Evolutionary conservation across 2,329 filamentous ascomycete genomes (phyloP).

Genomic region (Talaromyces rugulosus): DNA sequence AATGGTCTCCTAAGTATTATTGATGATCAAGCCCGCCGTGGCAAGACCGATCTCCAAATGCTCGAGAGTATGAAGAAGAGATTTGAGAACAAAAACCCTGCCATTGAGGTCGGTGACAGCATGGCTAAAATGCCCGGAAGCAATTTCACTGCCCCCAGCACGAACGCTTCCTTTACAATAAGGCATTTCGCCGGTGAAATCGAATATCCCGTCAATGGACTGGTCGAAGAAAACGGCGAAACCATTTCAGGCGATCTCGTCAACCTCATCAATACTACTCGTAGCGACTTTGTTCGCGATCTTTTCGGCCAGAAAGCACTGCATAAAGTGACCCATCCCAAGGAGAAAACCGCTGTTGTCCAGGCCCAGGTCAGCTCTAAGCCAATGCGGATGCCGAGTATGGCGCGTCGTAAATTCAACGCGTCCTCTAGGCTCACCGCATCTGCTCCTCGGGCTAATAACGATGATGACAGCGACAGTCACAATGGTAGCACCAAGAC

Average conservation of each 20-base stretch:
- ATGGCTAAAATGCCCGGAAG: conserved; percentile 77
- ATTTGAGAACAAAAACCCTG: conserved; percentile 90
- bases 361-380: conserved; percentile 96
- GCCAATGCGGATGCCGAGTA: conserved; percentile 85
- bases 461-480: conserved; percentile 39
- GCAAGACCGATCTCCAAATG: conserved; percentile 83
- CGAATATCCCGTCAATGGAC: conserved; percentile 80
- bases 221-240: conserved; percentile 94
- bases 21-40: conserved; percentile 89
- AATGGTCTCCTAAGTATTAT: conserved; percentile 92
- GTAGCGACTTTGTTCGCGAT: conserved; percentile 81
- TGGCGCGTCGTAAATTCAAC: conserved; percentile 73
- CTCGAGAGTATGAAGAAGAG: conserved; percentile 86
- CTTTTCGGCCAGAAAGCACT: conserved; percentile 95
- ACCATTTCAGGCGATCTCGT: conserved; percentile 93
- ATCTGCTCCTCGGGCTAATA: conserved; percentile 23
- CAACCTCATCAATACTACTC: conserved; percentile 84
- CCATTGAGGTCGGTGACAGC: conserved; percentile 73
- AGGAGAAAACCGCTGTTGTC: conserved; percentile 85
- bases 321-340: conserved; percentile 87
- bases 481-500: conserved; percentile 28
- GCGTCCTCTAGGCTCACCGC: conserved; percentile 44
- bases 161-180: conserved; percentile 76
- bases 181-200: conserved; percentile 96
- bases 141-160: conserved; percentile 83